These are phyloP conservation scores for Bipolaris oryzae DNA, from an alignment of 2,329 filamentous ascomycete genomes.

Conservation along the genomic window DNA sequence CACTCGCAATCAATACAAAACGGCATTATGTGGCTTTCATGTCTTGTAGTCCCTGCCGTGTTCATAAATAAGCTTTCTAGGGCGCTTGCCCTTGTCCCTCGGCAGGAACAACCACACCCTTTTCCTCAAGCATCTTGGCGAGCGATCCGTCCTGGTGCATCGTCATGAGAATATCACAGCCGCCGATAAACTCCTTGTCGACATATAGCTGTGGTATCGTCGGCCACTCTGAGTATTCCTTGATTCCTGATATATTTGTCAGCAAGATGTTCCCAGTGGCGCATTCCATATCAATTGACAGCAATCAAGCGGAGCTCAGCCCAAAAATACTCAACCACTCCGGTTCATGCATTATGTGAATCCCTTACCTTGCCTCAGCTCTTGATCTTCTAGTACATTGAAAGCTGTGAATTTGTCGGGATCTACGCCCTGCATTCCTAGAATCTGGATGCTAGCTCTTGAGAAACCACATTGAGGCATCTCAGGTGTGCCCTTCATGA, in stretches of 20 bases:
- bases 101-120: conserved; percentile 75
- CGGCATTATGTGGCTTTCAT: neutral
- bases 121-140: conserved; percentile 89
- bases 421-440: conserved; percentile 93
- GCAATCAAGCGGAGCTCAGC: neutral
- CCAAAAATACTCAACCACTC: neutral
- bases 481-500: conserved; percentile 99
- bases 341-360: neutral
- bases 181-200: conserved; percentile 93
- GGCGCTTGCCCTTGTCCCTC: conserved; percentile 31
- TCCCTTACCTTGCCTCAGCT: conserved; percentile 74
- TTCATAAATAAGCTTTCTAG: neutral
- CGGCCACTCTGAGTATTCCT: conserved; percentile 99
- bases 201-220: conserved; percentile 98
- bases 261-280: conserved; percentile 9
- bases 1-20: neutral
- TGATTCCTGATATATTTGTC: conserved; percentile 71
- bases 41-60: neutral
- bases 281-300: neutral
- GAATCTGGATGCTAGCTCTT: conserved; percentile 89
- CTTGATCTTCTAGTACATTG: conserved; percentile 92
- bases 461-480: conserved; percentile 97
- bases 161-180: conserved; percentile 94
- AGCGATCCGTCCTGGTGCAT: conserved; percentile 98
- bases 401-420: conserved; percentile 97